Conservation (phyloP, 768 basidiomycete species). For the Rickenella mellea region DNA sequence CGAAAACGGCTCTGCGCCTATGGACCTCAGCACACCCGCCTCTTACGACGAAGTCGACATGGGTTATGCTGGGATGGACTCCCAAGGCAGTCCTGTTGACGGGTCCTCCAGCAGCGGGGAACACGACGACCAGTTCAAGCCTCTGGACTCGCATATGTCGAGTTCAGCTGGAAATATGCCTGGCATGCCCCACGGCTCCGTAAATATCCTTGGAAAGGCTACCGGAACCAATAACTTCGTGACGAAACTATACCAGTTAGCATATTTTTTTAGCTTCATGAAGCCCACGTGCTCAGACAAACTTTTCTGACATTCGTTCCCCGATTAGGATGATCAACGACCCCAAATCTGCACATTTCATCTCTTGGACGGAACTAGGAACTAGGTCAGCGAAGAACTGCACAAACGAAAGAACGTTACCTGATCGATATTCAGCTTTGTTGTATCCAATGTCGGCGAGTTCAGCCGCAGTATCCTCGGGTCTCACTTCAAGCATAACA, state of each 20-base stretch:
- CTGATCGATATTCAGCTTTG: slow-evolving; percentile 38
- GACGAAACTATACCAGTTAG: slow-evolving; percentile 79
- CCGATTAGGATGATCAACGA: slow-evolving; percentile 74
- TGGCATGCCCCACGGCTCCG: slow-evolving; percentile 17
- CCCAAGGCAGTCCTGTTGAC: slow-evolving; percentile 36
- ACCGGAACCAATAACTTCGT: slow-evolving; percentile 75
- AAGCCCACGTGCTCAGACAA: slow-evolving; percentile 1
- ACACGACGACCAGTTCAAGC: slow-evolving; percentile 24
- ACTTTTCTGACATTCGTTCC: slow-evolving; percentile 3
- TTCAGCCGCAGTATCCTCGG: slow-evolving; percentile 80
- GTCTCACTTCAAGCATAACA: slow-evolving; percentile 86
- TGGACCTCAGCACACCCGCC: slow-evolving; percentile 20
- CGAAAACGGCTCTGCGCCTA: slow-evolving; percentile 14
- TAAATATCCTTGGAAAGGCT: slow-evolving; percentile 57
- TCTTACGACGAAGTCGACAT: slow-evolving; percentile 57
- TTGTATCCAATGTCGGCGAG: slow-evolving; percentile 79
- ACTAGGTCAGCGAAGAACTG: slow-evolving; percentile 33
- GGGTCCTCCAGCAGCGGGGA: slow-evolving; percentile 27
- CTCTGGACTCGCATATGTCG: slow-evolving; percentile 16
- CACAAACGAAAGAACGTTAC: background rate
- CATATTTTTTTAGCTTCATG: slow-evolving; percentile 12
- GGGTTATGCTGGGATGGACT: slow-evolving; percentile 31
- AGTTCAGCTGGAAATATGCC: slow-evolving; percentile 9
- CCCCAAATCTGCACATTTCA: slow-evolving; percentile 68
- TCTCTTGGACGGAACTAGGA: slow-evolving; percentile 75